A percentile compares a stretch with the other conserved stretches of the same genome.
These are phyloP conservation scores for Fomitopsis pulvina DNA, from an alignment of 768 basidiomycete genomes.

Conservation along the genomic window DNA sequence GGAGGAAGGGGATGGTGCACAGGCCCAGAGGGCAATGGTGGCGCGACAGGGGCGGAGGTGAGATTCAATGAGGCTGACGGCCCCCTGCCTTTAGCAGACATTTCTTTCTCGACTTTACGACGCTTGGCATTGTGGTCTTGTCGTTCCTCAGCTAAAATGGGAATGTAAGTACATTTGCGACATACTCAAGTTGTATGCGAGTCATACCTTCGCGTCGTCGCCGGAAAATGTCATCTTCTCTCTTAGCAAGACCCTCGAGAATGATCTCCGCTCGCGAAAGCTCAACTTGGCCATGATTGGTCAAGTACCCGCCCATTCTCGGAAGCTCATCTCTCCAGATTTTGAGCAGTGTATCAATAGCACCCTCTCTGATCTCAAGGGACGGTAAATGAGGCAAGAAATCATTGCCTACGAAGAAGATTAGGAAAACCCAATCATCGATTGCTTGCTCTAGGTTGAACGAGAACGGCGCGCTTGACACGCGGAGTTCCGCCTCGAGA, in stretches of 20 bases:
- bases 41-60: constrained; percentile 39
- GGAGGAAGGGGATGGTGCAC: constrained; percentile 21
- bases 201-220: constrained; percentile 77
- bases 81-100: constrained; percentile 24
- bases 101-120: constrained; percentile 59
- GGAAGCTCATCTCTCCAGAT: constrained; percentile 95
- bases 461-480: constrained; percentile 69
- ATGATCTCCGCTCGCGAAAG: constrained; percentile 87
- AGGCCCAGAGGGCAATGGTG: constrained; percentile 11
- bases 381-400: constrained; percentile 97
- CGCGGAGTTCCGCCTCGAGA: constrained; percentile 90
- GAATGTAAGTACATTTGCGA: constrained; percentile 6
- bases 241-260: constrained; percentile 87
- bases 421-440: constrained; percentile 99
- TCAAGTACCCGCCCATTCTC: constrained; percentile 96
- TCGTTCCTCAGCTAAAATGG: constrained; percentile 76
- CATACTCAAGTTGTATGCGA: background rate
- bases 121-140: constrained; percentile 90
- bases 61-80: constrained; percentile 45
- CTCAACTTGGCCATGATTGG: constrained; percentile 87
- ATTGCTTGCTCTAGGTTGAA: constrained; percentile 95
- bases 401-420: constrained; percentile 99
- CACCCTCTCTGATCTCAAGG: constrained; percentile 98
- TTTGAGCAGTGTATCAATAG: constrained; percentile 91
- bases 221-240: constrained; percentile 95